Percentiles rank a stretch among this genome's conserved stretches.
phyloP scores from a whole-genome alignment of 805 yeast genomes.

The Lipomyces sp. region DNA sequence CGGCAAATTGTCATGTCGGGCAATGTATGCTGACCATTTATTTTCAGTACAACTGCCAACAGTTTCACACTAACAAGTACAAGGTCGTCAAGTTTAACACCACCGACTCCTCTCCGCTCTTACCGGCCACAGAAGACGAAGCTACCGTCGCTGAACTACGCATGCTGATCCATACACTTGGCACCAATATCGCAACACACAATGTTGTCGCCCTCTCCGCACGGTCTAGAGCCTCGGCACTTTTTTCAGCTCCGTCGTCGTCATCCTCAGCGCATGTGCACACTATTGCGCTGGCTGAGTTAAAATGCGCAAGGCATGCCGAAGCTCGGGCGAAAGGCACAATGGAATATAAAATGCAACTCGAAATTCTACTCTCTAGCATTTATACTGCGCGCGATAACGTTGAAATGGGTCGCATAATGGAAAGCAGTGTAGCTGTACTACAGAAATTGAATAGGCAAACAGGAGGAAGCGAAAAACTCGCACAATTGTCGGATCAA shows the following conservation, averaged over 20 bases:
- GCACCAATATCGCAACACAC: slow-evolving; percentile 3
- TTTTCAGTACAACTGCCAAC: neutral
- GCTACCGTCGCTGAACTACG: slow-evolving; percentile 12
- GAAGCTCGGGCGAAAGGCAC: slow-evolving; percentile 5
- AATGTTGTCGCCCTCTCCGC: neutral
- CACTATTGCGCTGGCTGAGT: slow-evolving; percentile 13
- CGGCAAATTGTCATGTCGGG: slow-evolving; percentile 6
- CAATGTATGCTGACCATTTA: slow-evolving; percentile 1
- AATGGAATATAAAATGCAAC: slow-evolving; percentile 7
- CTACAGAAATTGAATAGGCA: slow-evolving; percentile 46
- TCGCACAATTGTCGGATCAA: slow-evolving; percentile 44
- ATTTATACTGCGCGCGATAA: slow-evolving; percentile 21
- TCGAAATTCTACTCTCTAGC: slow-evolving; percentile 11
- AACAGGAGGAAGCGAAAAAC: slow-evolving; percentile 46
- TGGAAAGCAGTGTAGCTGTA: slow-evolving; percentile 45
- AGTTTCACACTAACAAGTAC: slow-evolving; percentile 5
- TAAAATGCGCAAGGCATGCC: slow-evolving; percentile 9
- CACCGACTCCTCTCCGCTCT: neutral
- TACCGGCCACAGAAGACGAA: slow-evolving; percentile 21
- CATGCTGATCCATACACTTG: slow-evolving; percentile 1
- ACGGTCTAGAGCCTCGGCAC: slow-evolving; percentile 9
- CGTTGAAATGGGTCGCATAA: slow-evolving; percentile 28
- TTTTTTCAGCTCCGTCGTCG: neutral
- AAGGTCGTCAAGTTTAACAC: slow-evolving; percentile 7
- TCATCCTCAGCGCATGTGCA: slow-evolving; percentile 10